phyloP scores from a whole-genome alignment of 1,284 basidiomycete species.

The Cutaneotrichosporon spelunceum region DNA sequence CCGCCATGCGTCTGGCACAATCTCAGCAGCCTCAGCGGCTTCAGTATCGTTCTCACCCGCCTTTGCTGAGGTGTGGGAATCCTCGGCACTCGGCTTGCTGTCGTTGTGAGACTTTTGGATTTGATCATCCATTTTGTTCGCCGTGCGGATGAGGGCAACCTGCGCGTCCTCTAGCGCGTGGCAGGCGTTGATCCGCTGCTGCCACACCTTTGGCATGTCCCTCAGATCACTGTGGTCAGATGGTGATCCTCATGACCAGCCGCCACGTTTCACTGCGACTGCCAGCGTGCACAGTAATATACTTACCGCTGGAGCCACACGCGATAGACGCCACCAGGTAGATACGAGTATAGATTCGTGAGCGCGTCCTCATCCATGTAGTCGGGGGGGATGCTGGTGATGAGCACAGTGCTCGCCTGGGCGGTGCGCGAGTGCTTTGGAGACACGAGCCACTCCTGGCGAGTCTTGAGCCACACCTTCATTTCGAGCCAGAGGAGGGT shows the following conservation, averaged over 20 bases:
- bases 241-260: not conserved
- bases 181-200: conserved; percentile 60
- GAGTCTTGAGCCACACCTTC: conserved; percentile 61
- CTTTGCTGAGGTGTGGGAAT: not conserved
- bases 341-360: conserved; percentile 62
- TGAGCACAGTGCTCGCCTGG: conserved; percentile 72
- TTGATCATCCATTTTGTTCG: conserved; percentile 48
- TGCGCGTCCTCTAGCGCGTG: conserved; percentile 64
- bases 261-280: not conserved
- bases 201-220: conserved; percentile 62
- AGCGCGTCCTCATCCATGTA: conserved; percentile 62
- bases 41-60: not conserved
- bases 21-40: not conserved
- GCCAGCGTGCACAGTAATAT: not conserved
- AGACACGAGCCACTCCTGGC: conserved; percentile 67
- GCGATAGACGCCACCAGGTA: conserved; percentile 70
- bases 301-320: conserved; percentile 65
- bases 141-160: conserved; percentile 57
- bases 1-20: conserved; percentile 39
- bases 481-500: conserved; percentile 66
- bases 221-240: conserved; percentile 50
- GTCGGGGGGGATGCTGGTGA: conserved; percentile 67
- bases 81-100: not conserved
- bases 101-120: conserved; percentile 25
- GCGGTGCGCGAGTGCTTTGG: conserved; percentile 62